Evolutionary conservation across 345 rosid genomes (phyloP), one percentile per base, ranked within the genome.

Genomic region (Moricandia moricandioides): DNA sequence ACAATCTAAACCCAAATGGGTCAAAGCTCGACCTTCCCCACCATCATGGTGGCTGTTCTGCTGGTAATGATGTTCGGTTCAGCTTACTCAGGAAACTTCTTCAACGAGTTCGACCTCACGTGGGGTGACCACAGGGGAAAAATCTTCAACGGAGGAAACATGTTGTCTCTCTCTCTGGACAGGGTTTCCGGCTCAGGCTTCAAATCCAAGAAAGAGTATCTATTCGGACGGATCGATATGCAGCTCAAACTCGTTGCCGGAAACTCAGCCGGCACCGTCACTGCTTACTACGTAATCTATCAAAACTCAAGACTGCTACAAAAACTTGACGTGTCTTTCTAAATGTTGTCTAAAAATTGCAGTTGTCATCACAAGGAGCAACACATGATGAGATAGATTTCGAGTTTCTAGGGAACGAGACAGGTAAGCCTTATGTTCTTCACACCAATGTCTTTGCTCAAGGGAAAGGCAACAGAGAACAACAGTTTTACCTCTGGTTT

Each of bases 261-360:
- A 16, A 84, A 88, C 76, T 86, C 92, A 8, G 92, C 92, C 7
- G 92, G 92, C 65, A 88, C 92, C 2, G 88, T 88, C 34, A 86
- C 92, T 10, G 83, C 92, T 47, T 86, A 82, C 64, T 86, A 88
- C 61, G 90, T 88, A 82, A 13, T 65, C 47, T 72, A 49, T 73
- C 56, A 34, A 64, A 52, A 49, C 27, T 61, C 60, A 62, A 62
- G 39, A 70, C 21, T 62, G 12, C 8, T 62, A 51, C 37, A 6
- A 9, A 35, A 51, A 18, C 7, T 40, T 62, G 3, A 61, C 9
- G 24, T 0, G 24, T 21, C 17, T 58, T 55, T 17, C 10, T 39
- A 29, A 61, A 49, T 7, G 14, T 35, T 67, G 24, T 65, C 11
- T 21, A 10, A 3, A 5, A 24, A 12, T 0, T 18, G 80, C 74